Evolutionary conservation across 2,329 filamentous ascomycete genomes (phyloP), one percentile per base, ranked within the genome.

Genomic region (Fusarium sarcochroum): DNA sequence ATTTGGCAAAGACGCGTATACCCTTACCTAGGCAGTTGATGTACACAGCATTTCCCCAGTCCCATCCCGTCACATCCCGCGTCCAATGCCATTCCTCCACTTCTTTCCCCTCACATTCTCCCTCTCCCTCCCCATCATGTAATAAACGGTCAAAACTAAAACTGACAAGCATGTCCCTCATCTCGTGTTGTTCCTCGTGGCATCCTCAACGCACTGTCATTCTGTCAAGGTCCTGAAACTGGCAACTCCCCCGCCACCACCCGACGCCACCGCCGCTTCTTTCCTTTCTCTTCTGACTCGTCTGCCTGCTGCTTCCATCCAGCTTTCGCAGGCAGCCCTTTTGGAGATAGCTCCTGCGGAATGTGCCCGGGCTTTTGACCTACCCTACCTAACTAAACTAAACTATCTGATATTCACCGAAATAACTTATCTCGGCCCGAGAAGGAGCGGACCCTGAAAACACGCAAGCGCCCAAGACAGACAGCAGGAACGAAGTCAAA

Each of bases 401-500:
- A 62, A 42, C 20, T 52, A 41, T 37, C 45, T 57, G 34, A 41
- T 35, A 30, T 46, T 44, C 40, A 69, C 49, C 65, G 32, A 65
- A 59, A 60, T 49, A 53, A 55, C 38, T 32, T 45, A n/a, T 61
- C 63, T 68, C 66, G 66, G 66, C 46, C 66, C 65, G 66, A 68
- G 65, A 68, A 63, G 48, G 47, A 52, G 66, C 64, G 54, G 64
- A 61, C 64, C 59, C 37, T 46, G 21, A 46, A 30, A 40, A 64
- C 53, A 50, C 54, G 25, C 49, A 68, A 58, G 48, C 47, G 37
- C 23, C 48, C 30, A 38, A 63, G 38, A 23, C 10, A 30, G 34
- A 34, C 21, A 52, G 44, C 23, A 52, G 49, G 41, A 27, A 44
- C 25, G 41, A 44, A 63, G 51, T 63, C 58, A 34, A 63, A 63